phyloP scores from a whole-genome alignment of 106 monocot genomes.

The Posidonia australis region DNA sequence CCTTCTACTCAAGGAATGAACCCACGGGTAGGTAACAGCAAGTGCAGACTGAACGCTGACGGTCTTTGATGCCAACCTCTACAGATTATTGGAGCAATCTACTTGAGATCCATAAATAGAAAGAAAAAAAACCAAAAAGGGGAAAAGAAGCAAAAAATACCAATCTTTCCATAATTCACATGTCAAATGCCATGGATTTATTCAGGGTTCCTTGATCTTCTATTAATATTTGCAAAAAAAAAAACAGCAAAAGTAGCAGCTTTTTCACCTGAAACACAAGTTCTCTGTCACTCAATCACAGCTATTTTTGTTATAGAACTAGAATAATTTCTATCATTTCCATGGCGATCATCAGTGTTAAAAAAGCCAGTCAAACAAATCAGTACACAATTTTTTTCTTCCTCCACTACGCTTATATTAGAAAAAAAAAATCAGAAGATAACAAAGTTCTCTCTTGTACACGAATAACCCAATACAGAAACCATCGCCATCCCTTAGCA shows the following conservation, averaged over 20 bases:
- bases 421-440: no score
- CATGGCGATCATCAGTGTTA: no score
- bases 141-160: not conserved
- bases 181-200: not conserved
- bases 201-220: not conserved
- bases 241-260: not conserved
- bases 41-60: not conserved
- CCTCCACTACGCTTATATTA: no score
- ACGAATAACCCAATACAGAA: no score
- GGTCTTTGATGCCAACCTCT: constrained; percentile 4
- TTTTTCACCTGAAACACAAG: constrained; percentile 1
- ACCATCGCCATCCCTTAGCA: no score
- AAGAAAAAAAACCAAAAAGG: not conserved
- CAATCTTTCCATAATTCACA: constrained; percentile 13
- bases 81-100: not conserved
- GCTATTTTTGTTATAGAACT: no score
- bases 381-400: no score
- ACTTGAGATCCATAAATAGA: not conserved
- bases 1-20: constrained; percentile 37
- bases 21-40: constrained; percentile 29
- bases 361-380: no score
- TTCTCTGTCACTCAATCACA: not conserved
- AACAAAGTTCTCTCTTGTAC: no score
- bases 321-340: no score
- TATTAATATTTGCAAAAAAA: not conserved